phyloP scores from a whole-genome alignment of 2,329 filamentous ascomycete genomes.

The Dactylellina parvicollis region DNA sequence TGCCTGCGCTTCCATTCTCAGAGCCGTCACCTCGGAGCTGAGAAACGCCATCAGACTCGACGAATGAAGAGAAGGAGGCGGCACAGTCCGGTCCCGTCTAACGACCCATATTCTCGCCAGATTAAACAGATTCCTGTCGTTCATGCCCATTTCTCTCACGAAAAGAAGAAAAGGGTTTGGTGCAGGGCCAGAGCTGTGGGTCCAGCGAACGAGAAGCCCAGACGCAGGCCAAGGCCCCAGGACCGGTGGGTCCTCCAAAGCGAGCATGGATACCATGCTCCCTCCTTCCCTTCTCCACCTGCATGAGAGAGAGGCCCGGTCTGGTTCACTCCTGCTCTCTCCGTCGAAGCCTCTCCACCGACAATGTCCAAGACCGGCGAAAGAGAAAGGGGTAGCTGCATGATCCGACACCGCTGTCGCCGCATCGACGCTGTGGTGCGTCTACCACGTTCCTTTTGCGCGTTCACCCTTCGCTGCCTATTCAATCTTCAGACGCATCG shows the following conservation, averaged over 20 bases:
- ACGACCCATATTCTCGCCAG: neutral
- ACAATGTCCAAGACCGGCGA: neutral
- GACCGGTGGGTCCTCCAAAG: slow-evolving; percentile 10
- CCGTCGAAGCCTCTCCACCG: slow-evolving; percentile 7
- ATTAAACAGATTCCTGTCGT: neutral
- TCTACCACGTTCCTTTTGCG: slow-evolving; percentile 7
- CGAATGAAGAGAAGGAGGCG: neutral
- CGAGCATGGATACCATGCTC: slow-evolving; percentile 23
- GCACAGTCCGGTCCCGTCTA: slow-evolving; percentile 24
- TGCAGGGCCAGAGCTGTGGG: slow-evolving; percentile 12
- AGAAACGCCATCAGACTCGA: neutral
- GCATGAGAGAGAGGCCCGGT: slow-evolving; percentile 12
- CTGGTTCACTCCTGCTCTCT: neutral
- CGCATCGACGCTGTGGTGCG: slow-evolving; percentile 29
- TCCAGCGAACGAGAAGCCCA: slow-evolving; percentile 14
- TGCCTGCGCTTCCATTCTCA: neutral
- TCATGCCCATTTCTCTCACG: neutral
- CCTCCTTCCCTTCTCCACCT: slow-evolving; percentile 2
- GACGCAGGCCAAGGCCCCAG: slow-evolving; percentile 36
- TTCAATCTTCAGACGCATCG: slow-evolving; percentile 4
- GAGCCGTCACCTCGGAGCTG: slow-evolving; percentile 1
- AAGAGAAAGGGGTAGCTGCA: slow-evolving; percentile 38
- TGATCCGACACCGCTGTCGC: slow-evolving; percentile 30
- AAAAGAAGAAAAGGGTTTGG: neutral
- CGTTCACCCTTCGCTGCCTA: slow-evolving; percentile 24